Base-by-base conservation (phyloP, 208 protist genomes). In the Strigomonas oncopelti region DNA sequence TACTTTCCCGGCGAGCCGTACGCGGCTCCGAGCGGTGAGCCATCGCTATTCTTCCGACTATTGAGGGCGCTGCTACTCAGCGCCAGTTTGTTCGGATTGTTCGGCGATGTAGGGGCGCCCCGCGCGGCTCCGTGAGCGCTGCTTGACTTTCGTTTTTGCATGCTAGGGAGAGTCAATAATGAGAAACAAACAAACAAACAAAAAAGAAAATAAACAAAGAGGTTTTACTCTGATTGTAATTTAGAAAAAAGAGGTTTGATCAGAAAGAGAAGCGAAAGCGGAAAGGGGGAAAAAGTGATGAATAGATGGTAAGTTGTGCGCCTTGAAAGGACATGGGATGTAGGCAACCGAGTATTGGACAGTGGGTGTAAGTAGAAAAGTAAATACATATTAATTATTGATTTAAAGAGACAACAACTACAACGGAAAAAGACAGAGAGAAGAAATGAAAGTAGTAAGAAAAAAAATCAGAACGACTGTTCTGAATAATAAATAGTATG, bases 1-100 rank as follows among this genome's bases (percentile, higher is more conserved):
- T 16, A 42, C 34, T 42, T 42, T 42, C 7, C 34, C 7, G 34
- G 34, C 7, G 34, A 42, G 22, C 56, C 5, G 16, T 25, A 22
- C 31, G 56, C 1, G 31, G 25, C 5, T 5, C 16, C 4, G 16
- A 5, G 46, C 46, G 46, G n/a, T 22, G 20, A 51, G 4, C 16
- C 32, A n/a, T 29, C 9, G 13, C 51, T 55, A 55, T 5, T 27
- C 60, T 65, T 55, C 20, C 34, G 18, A n/a, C 60, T 54, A 1
- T 29, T 27, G 25, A 55, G 1, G 18, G 60, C 60, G 25, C 42
- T 55, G n/a, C 38, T 51, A 18, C 58, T 62, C 31, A 62, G 58
- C 5, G 58, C 25, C 1, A 8, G 22, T 5, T 24, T 13, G 20
- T 38, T 48, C 5, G 31, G 8, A 27, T 48, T 62, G 1, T 8